Evolutionary conservation across 768 basidiomycete genomes (phyloP).

Genomic region (Amanita inopinata): DNA sequence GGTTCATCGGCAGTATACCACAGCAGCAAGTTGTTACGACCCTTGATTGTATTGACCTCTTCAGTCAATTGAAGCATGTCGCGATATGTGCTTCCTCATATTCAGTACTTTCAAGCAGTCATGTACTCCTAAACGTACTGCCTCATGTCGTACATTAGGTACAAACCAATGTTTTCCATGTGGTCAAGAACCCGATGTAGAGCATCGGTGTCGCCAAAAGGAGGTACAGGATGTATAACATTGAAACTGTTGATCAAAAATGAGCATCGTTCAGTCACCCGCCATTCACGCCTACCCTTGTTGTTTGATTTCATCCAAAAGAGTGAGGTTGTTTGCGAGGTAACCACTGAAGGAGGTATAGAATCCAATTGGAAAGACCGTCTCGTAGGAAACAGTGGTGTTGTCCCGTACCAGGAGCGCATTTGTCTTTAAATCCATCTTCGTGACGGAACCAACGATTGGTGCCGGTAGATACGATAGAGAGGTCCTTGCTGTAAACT

Average conservation of each 20-base stretch:
- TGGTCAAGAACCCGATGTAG: slow-evolving; percentile 33
- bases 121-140: slow-evolving; percentile 23
- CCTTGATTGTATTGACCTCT: slow-evolving; percentile 40
- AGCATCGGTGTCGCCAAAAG: slow-evolving; percentile 36
- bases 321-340: slow-evolving; percentile 28
- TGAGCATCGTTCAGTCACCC: neutral
- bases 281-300: slow-evolving; percentile 26
- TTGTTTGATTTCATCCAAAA: slow-evolving; percentile 34
- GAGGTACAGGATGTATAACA: slow-evolving; percentile 46
- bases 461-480: slow-evolving; percentile 33
- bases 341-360: slow-evolving; percentile 36
- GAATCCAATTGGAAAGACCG: slow-evolving; percentile 47
- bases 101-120: neutral
- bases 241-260: slow-evolving; percentile 10
- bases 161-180: slow-evolving; percentile 41
- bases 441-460: slow-evolving; percentile 30
- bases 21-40: slow-evolving; percentile 42
- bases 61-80: slow-evolving; percentile 33
- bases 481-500: neutral
- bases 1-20: slow-evolving; percentile 70
- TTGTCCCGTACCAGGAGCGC: no score
- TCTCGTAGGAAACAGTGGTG: no score
- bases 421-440: slow-evolving; percentile 39
- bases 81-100: slow-evolving; percentile 32
- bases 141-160: slow-evolving; percentile 59